Conservation (phyloP, 2,329 filamentous ascomycete genomes). For the Beauveria caledonica region DNA sequence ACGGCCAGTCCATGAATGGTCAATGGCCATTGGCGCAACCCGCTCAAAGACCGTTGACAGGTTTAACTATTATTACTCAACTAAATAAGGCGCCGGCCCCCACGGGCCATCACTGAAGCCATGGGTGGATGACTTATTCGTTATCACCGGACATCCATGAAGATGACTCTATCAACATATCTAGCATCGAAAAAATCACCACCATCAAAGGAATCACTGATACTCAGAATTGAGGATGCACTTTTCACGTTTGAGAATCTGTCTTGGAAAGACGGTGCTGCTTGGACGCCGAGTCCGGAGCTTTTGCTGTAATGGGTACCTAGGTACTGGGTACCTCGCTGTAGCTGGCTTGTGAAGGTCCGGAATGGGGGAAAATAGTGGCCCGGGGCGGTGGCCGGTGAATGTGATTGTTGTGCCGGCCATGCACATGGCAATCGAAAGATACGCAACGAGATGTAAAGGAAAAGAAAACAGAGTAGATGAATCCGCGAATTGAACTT, state of each 20-base stretch:
- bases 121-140: not conserved
- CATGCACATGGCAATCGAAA: not conserved
- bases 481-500: not conserved
- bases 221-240: not conserved
- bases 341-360: slow-evolving; percentile 1
- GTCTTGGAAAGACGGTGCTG: not conserved
- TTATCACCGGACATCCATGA: not conserved
- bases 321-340: not conserved
- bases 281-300: not conserved
- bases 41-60: no score
- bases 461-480: not conserved
- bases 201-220: not conserved
- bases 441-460: not conserved
- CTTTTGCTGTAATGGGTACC: not conserved
- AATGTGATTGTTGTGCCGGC: not conserved
- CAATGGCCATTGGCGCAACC: no score
- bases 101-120: not conserved
- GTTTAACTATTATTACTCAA: no score
- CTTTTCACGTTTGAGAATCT: not conserved
- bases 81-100: not conserved
- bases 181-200: not conserved
- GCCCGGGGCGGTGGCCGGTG: not conserved
- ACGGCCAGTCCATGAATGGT: no score
- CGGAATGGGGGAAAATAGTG: not conserved
- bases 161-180: not conserved